Percentiles rank a stretch among this genome's conserved stretches.
Evolutionary conservation across 116 monocot genomes (phyloP).

Genomic region (Trichopus zeylanicus): DNA sequence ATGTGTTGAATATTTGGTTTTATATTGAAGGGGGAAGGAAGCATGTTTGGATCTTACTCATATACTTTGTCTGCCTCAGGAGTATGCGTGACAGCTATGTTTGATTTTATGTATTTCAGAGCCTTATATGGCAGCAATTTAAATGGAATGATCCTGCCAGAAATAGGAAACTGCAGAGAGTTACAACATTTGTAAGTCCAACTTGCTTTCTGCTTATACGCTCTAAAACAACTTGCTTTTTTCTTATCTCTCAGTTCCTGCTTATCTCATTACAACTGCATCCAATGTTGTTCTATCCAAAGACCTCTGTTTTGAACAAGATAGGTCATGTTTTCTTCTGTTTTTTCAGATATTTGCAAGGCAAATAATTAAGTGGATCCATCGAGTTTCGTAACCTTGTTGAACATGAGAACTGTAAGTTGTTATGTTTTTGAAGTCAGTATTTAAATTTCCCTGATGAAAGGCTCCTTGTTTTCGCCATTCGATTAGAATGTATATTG

Average conservation of each 20-base stretch:
- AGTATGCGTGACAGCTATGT: slow-evolving; percentile 9
- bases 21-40: too few species aligned
- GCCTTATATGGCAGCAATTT: slow-evolving; percentile 78
- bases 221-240: too few species aligned
- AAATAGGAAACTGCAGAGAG: slow-evolving; percentile 75
- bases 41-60: too few species aligned
- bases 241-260: too few species aligned
- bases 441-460: too few species aligned
- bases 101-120: slow-evolving; percentile 27
- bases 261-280: not conserved
- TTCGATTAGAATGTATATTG: too few species aligned
- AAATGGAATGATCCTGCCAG: slow-evolving; percentile 80
- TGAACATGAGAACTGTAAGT: slow-evolving; percentile 70
- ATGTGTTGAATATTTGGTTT: too few species aligned
- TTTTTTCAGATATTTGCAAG: slow-evolving; percentile 60
- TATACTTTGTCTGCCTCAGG: slow-evolving; percentile 37
- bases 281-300: too few species aligned
- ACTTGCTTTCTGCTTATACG: not conserved
- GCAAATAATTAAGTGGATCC: slow-evolving; percentile 78
- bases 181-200: slow-evolving; percentile 72
- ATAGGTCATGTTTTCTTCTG: not conserved
- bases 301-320: not conserved
- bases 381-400: slow-evolving; percentile 55
- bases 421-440: too few species aligned
- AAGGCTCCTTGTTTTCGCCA: too few species aligned